phyloP scores from a whole-genome alignment of 2,329 filamentous ascomycete genomes.

The Ceratocystis harringtonii region DNA sequence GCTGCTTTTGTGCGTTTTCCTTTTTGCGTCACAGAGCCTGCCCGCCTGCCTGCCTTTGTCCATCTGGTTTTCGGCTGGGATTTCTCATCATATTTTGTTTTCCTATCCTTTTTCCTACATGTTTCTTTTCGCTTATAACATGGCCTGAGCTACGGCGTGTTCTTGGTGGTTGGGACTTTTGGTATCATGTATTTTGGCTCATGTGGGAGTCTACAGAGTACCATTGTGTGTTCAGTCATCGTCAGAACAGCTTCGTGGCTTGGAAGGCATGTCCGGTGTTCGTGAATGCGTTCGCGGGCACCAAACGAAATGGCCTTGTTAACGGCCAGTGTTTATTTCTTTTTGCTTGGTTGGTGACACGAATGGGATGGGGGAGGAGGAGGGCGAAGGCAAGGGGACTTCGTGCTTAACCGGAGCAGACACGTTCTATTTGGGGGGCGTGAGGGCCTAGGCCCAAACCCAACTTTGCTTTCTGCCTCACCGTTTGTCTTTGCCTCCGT shows the following conservation, averaged over 20 bases:
- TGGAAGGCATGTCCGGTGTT: slow-evolving; percentile 30
- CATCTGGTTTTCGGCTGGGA: background rate
- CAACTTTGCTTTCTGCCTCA: background rate
- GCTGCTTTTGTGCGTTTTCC: background rate
- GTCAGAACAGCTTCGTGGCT: slow-evolving; percentile 18
- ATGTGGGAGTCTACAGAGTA: slow-evolving; percentile 15
- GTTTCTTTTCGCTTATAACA: slow-evolving; percentile 14
- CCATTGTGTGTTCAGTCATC: background rate
- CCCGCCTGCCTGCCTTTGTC: background rate
- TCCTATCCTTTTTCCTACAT: slow-evolving; percentile 12
- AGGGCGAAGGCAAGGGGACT: background rate
- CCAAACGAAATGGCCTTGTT: slow-evolving; percentile 2
- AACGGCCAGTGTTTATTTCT: background rate
- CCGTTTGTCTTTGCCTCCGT: background rate
- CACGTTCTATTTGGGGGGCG: slow-evolving; percentile 8
- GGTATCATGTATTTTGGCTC: slow-evolving; percentile 14
- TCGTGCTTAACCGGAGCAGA: background rate
- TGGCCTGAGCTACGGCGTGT: slow-evolving; percentile 12
- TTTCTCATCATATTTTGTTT: slow-evolving; percentile 3
- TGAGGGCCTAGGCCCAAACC: background rate
- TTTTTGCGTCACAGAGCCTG: background rate
- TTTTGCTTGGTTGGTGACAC: background rate
- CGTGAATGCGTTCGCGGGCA: slow-evolving; percentile 13
- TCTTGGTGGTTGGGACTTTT: background rate
- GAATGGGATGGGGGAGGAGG: background rate